Percentiles rank a stretch among this genome's conserved stretches.
phyloP scores from a whole-genome alignment of 257 asterid genomes.

The Nicotiana knightiana region DNA sequence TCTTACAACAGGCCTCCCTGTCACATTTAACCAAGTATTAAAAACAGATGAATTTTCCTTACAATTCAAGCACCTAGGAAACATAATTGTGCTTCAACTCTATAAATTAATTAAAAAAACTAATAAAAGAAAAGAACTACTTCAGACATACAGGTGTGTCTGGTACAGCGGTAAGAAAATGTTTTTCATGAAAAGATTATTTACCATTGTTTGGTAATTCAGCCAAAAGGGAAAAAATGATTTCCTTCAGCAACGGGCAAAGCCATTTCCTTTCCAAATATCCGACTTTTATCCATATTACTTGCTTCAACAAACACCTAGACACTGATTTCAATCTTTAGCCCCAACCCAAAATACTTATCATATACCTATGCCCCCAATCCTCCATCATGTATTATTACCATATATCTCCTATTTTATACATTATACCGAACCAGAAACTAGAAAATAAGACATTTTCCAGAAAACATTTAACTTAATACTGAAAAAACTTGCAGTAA shows the following conservation, averaged over 20 bases:
- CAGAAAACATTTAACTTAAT: neutral
- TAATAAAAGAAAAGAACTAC: neutral
- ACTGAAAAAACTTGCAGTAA: neutral
- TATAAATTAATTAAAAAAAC: neutral
- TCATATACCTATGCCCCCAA: neutral
- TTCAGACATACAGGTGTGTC: neutral
- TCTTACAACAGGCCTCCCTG: constrained; percentile 13
- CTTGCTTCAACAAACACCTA: neutral
- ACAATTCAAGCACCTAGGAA: neutral
- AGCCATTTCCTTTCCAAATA: neutral
- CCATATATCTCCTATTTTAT: neutral
- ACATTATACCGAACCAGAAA: neutral
- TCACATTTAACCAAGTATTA: neutral
- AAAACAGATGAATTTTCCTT: neutral
- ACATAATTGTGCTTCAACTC: neutral
- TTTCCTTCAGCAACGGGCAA: neutral
- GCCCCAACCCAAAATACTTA: neutral
- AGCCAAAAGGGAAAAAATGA: neutral
- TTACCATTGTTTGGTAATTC: neutral
- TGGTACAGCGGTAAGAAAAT: neutral
- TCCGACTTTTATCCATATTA: neutral
- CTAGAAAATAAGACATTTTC: neutral
- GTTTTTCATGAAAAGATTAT: neutral
- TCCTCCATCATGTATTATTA: neutral
- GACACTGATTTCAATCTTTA: neutral